These are phyloP conservation scores for Suhomyces canberraensis DNA, from an alignment of 805 yeast genomes.

Conservation along the genomic window DNA sequence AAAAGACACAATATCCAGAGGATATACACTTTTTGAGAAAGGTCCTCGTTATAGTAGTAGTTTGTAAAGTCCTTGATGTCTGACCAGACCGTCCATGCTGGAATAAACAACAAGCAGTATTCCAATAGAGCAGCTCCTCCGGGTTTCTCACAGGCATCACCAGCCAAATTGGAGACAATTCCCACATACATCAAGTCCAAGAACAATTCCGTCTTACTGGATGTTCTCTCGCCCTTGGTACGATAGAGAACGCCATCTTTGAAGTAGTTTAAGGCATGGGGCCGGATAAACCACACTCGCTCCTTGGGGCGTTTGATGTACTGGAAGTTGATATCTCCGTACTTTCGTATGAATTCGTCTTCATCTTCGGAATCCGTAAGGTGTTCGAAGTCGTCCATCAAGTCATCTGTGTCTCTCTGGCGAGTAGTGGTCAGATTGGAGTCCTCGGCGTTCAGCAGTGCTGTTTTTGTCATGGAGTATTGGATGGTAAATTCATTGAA, in stretches of 20 bases:
- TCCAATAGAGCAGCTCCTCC: conserved; percentile 44
- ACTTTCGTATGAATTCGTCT: conserved; percentile 44
- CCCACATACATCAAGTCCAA: conserved; percentile 65
- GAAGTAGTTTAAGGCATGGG: conserved; percentile 61
- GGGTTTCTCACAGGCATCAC: conserved; percentile 49
- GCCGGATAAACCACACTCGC: conserved; percentile 43
- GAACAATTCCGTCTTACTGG: conserved; percentile 54
- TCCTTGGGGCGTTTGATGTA: conserved; percentile 43
- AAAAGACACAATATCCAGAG: conserved; percentile 52
- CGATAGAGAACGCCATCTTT: conserved; percentile 53
- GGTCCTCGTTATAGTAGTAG: conserved; percentile 59
- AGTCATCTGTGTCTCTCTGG: neutral
- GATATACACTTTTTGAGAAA: conserved; percentile 50
- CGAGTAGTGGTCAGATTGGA: no score
- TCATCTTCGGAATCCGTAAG: conserved; percentile 32
- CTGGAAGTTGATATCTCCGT: conserved; percentile 47
- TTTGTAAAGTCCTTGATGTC: conserved; percentile 63
- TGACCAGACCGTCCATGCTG: conserved; percentile 65
- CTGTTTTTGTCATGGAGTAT: no score
- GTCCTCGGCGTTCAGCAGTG: no score
- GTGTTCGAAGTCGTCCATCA: conserved; percentile 1
- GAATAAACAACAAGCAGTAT: conserved; percentile 50
- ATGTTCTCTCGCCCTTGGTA: conserved; percentile 52
- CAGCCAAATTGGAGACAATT: conserved; percentile 57
- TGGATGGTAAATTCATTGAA: no score